Evolutionary conservation across 116 monocot genomes (phyloP).

Genomic region (Iris pallida): DNA sequence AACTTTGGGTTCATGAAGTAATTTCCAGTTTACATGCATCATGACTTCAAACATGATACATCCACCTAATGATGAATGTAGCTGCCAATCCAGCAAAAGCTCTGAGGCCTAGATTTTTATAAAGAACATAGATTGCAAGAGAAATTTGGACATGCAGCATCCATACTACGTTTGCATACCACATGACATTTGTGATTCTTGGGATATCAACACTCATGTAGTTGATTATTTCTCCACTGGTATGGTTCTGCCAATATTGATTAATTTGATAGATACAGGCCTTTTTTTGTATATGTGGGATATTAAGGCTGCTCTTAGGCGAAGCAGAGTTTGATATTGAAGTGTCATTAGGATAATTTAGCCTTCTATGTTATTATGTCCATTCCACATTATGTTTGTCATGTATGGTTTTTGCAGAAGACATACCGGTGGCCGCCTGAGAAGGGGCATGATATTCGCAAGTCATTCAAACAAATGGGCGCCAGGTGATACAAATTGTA

Average conservation of each 20-base stretch:
- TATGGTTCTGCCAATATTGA: conserved; percentile 60
- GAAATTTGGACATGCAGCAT: conserved; percentile 82
- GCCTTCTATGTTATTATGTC: no score
- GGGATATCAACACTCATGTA: conserved; percentile 94
- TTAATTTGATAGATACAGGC: conserved; percentile 63
- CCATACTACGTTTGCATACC: conserved; percentile 68
- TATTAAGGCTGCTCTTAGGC: conserved; percentile 66
- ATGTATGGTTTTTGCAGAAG: no score
- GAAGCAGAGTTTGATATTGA: no score
- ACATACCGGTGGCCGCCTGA: no score
- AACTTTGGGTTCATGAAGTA: no score
- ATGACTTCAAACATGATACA: no score
- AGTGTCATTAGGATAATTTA: no score
- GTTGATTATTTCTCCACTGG: conserved; percentile 90
- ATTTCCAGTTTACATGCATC: no score
- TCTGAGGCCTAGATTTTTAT: conserved; percentile 59
- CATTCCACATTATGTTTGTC: no score
- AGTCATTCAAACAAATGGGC: no score
- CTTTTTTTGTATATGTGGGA: conserved; percentile 86
- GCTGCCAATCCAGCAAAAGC: conserved; percentile 64
- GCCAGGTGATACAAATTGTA: no score
- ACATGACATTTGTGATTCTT: conserved; percentile 77
- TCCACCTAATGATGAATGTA: conserved; percentile 58
- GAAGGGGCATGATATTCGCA: no score
- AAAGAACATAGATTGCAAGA: conserved; percentile 65